These are phyloP conservation scores for Gaertneriomyces sp. DNA, from an alignment of 192 early-diverging fungal genomes.

Conservation along the genomic window DNA sequence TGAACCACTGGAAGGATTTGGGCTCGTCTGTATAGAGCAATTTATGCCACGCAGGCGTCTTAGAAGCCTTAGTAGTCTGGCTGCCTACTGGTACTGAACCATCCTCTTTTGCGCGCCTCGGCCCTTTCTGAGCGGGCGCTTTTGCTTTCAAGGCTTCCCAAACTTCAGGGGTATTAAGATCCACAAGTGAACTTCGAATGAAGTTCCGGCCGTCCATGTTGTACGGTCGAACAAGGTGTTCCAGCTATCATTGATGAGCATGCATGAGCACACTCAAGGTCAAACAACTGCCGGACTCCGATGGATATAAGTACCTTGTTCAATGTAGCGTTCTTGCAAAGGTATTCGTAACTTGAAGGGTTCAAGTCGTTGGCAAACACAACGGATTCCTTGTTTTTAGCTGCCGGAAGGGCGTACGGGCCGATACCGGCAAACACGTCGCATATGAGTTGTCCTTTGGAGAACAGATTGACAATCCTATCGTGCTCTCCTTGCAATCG, in stretches of 20 bases:
- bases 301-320: conserved; percentile 71
- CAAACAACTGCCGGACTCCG: background rate
- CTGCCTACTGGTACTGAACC: background rate
- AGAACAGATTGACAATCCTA: conserved; percentile 78
- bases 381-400: conserved; percentile 66
- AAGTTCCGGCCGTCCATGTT: conserved; percentile 92
- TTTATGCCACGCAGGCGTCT: conserved; percentile 11
- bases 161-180: conserved; percentile 49
- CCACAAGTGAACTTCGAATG: conserved; percentile 69
- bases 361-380: conserved; percentile 99
- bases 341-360: conserved; percentile 76
- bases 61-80: conserved; percentile 14
- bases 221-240: conserved; percentile 63
- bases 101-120: background rate
- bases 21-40: background rate
- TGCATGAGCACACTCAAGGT: background rate
- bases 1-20: conserved; percentile 60
- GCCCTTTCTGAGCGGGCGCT: background rate
- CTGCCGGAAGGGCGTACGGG: conserved; percentile 93
- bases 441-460: conserved; percentile 68
- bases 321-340: conserved; percentile 72
- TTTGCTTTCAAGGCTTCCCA: conserved; percentile 19
- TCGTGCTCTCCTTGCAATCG: conserved; percentile 92
- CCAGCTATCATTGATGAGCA: conserved; percentile 37
- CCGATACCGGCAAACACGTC: conserved; percentile 98